Evolutionary conservation across 108 stramenopile genomes (phyloP).

Genomic region (Aureococcus anophagefferens): DNA sequence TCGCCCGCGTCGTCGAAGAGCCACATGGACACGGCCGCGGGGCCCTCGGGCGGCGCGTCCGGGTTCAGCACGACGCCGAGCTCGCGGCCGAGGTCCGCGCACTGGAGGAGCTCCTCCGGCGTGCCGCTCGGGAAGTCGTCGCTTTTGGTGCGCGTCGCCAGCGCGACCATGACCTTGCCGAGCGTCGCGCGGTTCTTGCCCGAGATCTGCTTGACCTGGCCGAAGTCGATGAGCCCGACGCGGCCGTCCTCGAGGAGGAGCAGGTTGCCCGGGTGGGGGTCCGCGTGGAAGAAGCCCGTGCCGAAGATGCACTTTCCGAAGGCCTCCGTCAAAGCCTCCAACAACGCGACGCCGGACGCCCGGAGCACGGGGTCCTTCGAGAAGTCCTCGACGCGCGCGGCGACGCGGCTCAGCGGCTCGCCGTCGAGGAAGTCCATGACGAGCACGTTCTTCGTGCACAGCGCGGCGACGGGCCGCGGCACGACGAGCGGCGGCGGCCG

Average conservation of each 20-base stretch:
- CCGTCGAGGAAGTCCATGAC: conserved; percentile 88
- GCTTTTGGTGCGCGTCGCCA: conserved; percentile 45
- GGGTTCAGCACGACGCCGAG: conserved; percentile 71
- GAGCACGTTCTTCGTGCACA: conserved; percentile 70
- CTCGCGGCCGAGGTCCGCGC: conserved; percentile 65
- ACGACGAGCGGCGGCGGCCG: conserved; percentile 65
- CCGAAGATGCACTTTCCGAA: conserved; percentile 64
- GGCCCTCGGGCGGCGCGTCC: conserved; percentile 56
- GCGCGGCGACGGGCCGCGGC: conserved; percentile 70
- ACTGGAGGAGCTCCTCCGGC: conserved; percentile 56
- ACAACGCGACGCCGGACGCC: not conserved
- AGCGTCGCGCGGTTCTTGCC: conserved; percentile 66
- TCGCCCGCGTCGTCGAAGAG: conserved; percentile 70
- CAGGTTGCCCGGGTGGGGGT: conserved; percentile 72
- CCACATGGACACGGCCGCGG: conserved; percentile 82
- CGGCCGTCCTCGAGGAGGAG: conserved; percentile 78
- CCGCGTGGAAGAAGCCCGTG: conserved; percentile 85
- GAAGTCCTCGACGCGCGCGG: conserved; percentile 28
- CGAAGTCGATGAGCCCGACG: conserved; percentile 89
- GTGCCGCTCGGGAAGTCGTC: conserved; percentile 38
- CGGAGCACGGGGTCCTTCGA: conserved; percentile 25
- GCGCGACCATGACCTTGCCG: conserved; percentile 75
- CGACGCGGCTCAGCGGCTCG: conserved; percentile 69
- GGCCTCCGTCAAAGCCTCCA: not conserved
- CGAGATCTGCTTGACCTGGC: conserved; percentile 76